phyloP scores from a whole-genome alignment of 805 yeast genomes.

The Saccharomycopsis javanensis region DNA sequence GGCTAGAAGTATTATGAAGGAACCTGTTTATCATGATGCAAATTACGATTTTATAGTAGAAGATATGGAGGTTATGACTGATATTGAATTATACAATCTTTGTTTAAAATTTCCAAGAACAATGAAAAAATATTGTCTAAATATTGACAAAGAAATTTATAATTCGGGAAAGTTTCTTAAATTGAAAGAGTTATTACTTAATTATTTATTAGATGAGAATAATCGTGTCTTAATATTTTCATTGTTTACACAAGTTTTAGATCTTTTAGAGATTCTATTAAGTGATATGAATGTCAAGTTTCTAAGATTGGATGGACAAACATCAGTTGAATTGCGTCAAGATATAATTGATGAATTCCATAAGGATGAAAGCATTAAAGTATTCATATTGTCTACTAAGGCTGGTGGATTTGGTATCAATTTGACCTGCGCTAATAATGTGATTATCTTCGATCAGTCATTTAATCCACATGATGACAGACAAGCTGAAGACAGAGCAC shows the following conservation, averaged over 20 bases:
- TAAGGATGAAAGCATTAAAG: constrained; percentile 71
- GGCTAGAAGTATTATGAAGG: constrained; percentile 73
- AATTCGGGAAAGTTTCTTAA: constrained; percentile 67
- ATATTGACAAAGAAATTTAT: constrained; percentile 43
- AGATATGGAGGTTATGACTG: constrained; percentile 94
- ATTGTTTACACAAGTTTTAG: constrained; percentile 85
- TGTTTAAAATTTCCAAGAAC: constrained; percentile 68
- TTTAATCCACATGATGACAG: constrained; percentile 98
- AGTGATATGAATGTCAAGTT: constrained; percentile 57
- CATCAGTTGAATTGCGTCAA: constrained; percentile 89
- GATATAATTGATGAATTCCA: constrained; percentile 82
- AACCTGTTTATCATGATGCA: constrained; percentile 72
- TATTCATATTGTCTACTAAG: constrained; percentile 82
- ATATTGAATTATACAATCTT: constrained; percentile 70
- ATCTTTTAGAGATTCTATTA: constrained; percentile 71
- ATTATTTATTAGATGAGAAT: constrained; percentile 40
- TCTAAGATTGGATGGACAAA: constrained; percentile 84
- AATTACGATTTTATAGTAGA: constrained; percentile 70
- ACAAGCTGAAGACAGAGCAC: constrained; percentile 98
- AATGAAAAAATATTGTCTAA: constrained; percentile 42
- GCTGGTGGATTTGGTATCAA: constrained; percentile 99
- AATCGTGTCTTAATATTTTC: constrained; percentile 78
- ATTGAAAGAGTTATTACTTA: constrained; percentile 47
- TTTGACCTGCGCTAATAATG: constrained; percentile 88
- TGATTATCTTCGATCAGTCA: constrained; percentile 83